Base-by-base conservation (phyloP, 2,329 filamentous ascomycete species). In the Lecanoromycetidae sp. region DNA sequence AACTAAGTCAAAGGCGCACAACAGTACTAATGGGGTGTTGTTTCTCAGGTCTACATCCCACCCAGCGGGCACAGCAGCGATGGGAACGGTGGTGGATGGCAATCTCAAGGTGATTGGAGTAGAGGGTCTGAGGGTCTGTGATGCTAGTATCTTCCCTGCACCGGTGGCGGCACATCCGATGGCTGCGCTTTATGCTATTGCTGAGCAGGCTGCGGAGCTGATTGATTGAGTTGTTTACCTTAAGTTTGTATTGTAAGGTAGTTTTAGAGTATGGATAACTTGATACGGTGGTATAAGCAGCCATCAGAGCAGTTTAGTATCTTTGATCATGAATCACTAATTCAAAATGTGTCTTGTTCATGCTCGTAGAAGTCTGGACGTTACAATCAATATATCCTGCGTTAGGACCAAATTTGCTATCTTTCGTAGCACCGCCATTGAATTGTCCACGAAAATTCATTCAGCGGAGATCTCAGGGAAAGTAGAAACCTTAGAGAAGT, bases 51-150 rank as follows among this genome's bases (percentile, higher is more conserved):
- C 38, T 13, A 42, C 34, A 5, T 25, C 37, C 35, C 34, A 46
- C 20, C 38, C 39, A 22, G 49, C 45, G n/a, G 57, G 56, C 4
- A 55, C 51, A 9, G 50, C 43, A 23, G 56, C 55, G 1, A 42
- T 57, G 49, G 56, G 56, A 1, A 49, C 32, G 9, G 55, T 57
- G 5, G 20, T 57, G 10, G 52, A 56, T 49, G 50, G 34, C 19
- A 49, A 55, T 26, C 53, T 55, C 26, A 54, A 36, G 19, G 53
- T 57, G 10, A 55, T 49, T 26, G 55, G 55, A 3, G 47, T 55
- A 1, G 15, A 53, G 13, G 50, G 54, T 7, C 33, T 56, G 34
- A 35, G 55, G 17, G 44, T 56, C 4, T 47, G 34, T 7, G 54
- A 57, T 38, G 55, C 49, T 3, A 55, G 54, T 27, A 41, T 55